Base-by-base conservation (phyloP, 345 rosid genomes). In the Aquilaria yunnanensis region DNA sequence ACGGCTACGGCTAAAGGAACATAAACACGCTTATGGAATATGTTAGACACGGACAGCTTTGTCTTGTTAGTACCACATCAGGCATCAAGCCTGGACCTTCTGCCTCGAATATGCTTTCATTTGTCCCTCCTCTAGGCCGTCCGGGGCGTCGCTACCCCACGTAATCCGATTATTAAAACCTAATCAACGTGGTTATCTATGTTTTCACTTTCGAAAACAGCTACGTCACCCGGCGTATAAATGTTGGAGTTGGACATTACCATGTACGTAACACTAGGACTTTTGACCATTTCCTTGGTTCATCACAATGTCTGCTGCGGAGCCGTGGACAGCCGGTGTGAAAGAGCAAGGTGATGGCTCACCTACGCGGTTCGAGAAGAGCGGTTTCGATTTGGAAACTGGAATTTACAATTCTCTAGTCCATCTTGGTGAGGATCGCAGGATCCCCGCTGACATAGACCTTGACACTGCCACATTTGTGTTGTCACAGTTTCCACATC, bases 401-500 rank as follows among this genome's bases (percentile, higher is more conserved):
- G 75, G 89, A 56, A 65, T 80, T 61, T 84, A 80, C 72, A 74
- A 55, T 56, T 75, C 89, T 6, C 61, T 72, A 5, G 10, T 37
- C 14, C 74, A 66, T 54, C 75, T 84, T 4, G 59, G 62, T 23
- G 77, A 75, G 10, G 10, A 59, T 55, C 58, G 68, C 61, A 71
- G 48, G 58, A 66, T 75, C 47, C 87, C 87, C 9, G 70, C 69
- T 0, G 54, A 56, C 47, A 60, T 56, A 16, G 66, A 82, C 62
- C 76, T 86, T 9, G 79, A 64, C 62, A 66, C 72, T 0, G 69
- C 79, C 47, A 62, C 70, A 5, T 78, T 63, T 48, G 77, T 78
- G 67, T 49, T 84, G 12, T 81, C 89, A 0, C 75, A 75, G 12
- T 79, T 83, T 62, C 81, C 83, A 3, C 67, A 61, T 49, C 70